Conservation (phyloP, 2,329 filamentous ascomycete species). For the Colletotrichum tanaceti region DNA sequence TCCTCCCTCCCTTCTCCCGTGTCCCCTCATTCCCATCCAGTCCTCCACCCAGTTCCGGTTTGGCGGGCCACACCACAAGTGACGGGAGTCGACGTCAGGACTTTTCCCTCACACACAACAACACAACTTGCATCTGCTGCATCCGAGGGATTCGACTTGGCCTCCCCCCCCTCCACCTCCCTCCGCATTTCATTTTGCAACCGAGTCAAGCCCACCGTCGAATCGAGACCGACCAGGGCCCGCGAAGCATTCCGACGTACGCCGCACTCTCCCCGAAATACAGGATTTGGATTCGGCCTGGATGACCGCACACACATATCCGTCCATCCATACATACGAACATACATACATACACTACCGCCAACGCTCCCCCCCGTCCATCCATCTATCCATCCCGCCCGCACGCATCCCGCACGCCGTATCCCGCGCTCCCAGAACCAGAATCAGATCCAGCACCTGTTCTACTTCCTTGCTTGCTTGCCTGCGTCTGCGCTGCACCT, state of each 20-base stretch:
- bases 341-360: slow-evolving; percentile 4
- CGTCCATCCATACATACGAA: too few relatives aligned
- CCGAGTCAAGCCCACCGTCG: slow-evolving; percentile 3
- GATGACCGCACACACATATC: neutral
- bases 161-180: neutral
- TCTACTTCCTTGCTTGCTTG: neutral
- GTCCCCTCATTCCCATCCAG: too few relatives aligned
- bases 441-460: slow-evolving; percentile 4
- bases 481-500: slow-evolving; percentile 14
- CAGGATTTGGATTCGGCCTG: slow-evolving; percentile 4
- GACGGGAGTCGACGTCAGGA: slow-evolving; percentile 37
- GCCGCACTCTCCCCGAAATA: slow-evolving; percentile 11
- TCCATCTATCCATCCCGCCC: slow-evolving; percentile 3
- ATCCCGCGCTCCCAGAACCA: too few relatives aligned
- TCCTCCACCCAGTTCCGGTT: slow-evolving; percentile 30
- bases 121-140: neutral
- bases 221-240: slow-evolving; percentile 6
- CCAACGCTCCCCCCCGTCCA: too few relatives aligned
- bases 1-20: slow-evolving; percentile 26
- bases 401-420: slow-evolving; percentile 19
- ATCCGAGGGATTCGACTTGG: slow-evolving; percentile 22
- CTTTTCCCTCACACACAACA: slow-evolving; percentile 23
- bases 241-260: slow-evolving; percentile 22
- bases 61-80: slow-evolving; percentile 34
- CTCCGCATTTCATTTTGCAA: slow-evolving; percentile 1